Base-by-base conservation (phyloP, 106 monocot species). In the Dendrobium chrysotoxum region DNA sequence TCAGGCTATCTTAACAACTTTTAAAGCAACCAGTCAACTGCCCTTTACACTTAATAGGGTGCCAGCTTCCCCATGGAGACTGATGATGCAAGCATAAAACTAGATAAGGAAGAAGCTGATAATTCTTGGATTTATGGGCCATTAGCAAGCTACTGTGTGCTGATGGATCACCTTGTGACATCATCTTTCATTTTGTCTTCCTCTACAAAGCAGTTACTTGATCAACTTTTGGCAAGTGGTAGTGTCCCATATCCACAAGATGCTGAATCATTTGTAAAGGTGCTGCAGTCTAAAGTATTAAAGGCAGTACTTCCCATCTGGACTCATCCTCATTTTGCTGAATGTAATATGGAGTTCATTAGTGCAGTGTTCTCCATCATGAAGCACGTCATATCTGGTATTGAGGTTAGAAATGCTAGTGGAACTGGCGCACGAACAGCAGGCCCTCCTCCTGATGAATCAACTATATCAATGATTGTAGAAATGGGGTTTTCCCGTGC, bases 401-500 rank as follows among this genome's bases (percentile, higher is more conserved):
- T 95, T 66, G 92, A 93, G 65, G 86, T 92, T 67, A 86, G 84
- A 74, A 95, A 87, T 80, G 79, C 82, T 41, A 86, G 68, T 80
- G 87, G 78, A 50, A 67, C 53, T 85, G 91, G 90, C 28, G 35
- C 85, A 80, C 87, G 86, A 72, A 40, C 81, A 35, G 68, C 47
- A 76, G 91, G 88, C 9, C 93, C 99, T 71, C 99, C 95, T 74
- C 99, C 90, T 46, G 99, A 99, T 82, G 99, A 99, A 83, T 87
- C 88, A 79, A 55, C 93, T 55, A 95, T 99, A 85, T 84, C 91
- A 50, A 61, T 95, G 85, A 95, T 99, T 50, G 86, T 93, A 21
- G 99, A 99, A 58, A 99, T 99, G 99, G 99, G 99, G 0, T 99
- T 99, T 84, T 84, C 99, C 64, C 85, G 95, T 26, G 82, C 93